These are phyloP conservation scores for Backusella macrospora DNA, from an alignment of 192 early-diverging fungal genomes.

Conservation along the genomic window DNA sequence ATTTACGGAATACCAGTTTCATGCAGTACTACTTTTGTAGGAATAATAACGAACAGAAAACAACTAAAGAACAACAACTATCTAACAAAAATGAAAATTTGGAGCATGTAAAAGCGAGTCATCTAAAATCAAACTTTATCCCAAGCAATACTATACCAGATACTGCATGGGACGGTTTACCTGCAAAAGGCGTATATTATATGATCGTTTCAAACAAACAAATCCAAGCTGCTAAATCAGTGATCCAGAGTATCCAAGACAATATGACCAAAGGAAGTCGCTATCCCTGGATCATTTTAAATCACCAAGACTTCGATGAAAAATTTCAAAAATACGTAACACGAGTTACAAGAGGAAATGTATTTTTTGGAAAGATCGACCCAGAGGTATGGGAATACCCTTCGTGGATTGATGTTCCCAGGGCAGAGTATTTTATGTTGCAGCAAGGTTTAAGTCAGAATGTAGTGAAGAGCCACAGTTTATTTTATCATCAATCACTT, in stretches of 20 bases:
- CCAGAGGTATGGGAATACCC: constrained; percentile 80
- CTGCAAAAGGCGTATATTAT: constrained; percentile 24
- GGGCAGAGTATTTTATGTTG: constrained; percentile 55
- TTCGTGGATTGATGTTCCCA: constrained; percentile 65
- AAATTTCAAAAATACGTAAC: constrained; percentile 49
- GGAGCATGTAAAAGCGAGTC: constrained; percentile 1
- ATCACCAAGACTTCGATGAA: constrained; percentile 64
- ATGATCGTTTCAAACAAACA: constrained; percentile 71
- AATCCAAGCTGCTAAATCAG: constrained; percentile 52
- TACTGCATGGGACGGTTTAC: constrained; percentile 14
- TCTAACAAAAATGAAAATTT: not conserved
- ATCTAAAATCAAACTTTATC: not conserved
- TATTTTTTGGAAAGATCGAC: constrained; percentile 42
- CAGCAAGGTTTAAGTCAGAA: constrained; percentile 52
- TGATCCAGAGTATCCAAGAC: constrained; percentile 72
- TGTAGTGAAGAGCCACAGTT: constrained; percentile 33
- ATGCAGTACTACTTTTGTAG: not conserved
- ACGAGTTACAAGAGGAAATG: constrained; percentile 15
- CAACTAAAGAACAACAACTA: not conserved
- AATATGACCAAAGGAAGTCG: constrained; percentile 63
- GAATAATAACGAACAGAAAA: too few species aligned
- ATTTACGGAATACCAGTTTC: not conserved
- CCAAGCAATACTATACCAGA: constrained; percentile 12
- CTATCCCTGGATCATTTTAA: constrained; percentile 76
- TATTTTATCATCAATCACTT: constrained; percentile 19